These are phyloP conservation scores for Epithele typhae DNA, from an alignment of 768 basidiomycete genomes.

Conservation along the genomic window DNA sequence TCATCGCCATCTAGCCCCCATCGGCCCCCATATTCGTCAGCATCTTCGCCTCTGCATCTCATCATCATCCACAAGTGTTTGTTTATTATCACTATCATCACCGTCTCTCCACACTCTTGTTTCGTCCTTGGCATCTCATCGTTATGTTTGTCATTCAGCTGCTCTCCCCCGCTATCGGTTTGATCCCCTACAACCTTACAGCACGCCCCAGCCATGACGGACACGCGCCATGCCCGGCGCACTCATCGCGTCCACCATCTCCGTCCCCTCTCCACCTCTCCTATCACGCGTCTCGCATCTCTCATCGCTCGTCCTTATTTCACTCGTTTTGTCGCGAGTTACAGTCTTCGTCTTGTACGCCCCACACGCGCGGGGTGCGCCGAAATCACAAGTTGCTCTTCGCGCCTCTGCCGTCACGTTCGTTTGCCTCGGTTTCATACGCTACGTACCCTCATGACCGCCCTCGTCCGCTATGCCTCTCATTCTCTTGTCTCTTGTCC, in stretches of 20 bases:
- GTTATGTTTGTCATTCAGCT: constrained; percentile 19
- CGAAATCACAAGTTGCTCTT: constrained; percentile 1
- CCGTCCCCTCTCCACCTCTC: neutral
- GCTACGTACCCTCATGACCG: neutral
- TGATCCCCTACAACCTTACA: constrained; percentile 4
- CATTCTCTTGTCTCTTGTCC: neutral
- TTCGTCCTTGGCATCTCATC: constrained; percentile 17
- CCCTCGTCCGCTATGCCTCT: constrained; percentile 13
- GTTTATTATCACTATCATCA: constrained; percentile 21
- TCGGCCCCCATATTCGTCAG: constrained; percentile 10
- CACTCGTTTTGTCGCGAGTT: constrained; percentile 11
- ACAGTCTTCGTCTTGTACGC: neutral
- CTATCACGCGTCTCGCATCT: neutral
- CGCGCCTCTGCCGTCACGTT: constrained; percentile 10
- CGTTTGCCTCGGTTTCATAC: constrained; percentile 12
- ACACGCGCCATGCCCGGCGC: constrained; percentile 11
- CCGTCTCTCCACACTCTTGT: constrained; percentile 14
- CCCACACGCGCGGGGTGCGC: neutral
- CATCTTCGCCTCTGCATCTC: constrained; percentile 15
- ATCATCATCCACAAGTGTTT: constrained; percentile 20
- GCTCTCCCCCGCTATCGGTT: constrained; percentile 17
- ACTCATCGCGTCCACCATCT: constrained; percentile 4
- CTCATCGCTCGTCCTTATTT: no score
- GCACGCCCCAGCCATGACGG: constrained; percentile 11
- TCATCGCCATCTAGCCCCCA: constrained; percentile 13